Evolutionary conservation across 2,329 filamentous ascomycete genomes (phyloP).

Genomic region (Dactylellina cionopaga): DNA sequence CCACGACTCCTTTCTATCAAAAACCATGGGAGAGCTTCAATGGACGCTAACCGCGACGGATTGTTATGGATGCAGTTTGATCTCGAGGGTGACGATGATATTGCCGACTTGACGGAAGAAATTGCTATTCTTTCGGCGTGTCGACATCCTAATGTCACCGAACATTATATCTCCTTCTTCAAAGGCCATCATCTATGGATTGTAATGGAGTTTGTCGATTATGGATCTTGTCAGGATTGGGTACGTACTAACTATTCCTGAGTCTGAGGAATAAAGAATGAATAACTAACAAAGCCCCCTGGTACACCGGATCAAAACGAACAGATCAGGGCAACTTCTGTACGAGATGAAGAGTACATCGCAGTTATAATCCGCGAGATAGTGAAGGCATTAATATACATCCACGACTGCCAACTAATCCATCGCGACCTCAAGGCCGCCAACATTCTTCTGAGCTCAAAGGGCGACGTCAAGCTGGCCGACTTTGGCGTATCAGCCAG

Average conservation of each 20-base stretch:
- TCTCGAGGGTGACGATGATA: conserved; percentile 23
- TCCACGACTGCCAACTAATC: conserved; percentile 93
- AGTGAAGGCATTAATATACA: conserved; percentile 66
- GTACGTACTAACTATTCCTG: background rate
- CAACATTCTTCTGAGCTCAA: conserved; percentile 90
- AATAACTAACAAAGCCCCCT: too few relatives aligned
- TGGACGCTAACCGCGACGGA: too few relatives aligned
- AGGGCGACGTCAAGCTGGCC: conserved; percentile 98
- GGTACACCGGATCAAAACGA: background rate
- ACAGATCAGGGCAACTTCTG: background rate
- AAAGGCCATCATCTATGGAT: conserved; percentile 28
- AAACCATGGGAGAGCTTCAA: too few relatives aligned
- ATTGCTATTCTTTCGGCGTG: conserved; percentile 22
- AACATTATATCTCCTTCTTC: conserved; percentile 42
- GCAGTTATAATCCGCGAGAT: conserved; percentile 21
- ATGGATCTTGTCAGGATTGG: conserved; percentile 18
- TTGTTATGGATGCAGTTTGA: conserved; percentile 27
- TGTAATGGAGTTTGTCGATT: conserved; percentile 34
- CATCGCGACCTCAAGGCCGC: conserved; percentile 98
- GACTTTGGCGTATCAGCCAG: conserved; percentile 95
- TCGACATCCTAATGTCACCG: conserved; percentile 25
- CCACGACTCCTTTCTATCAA: too few relatives aligned
- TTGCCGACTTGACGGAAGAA: conserved; percentile 6
- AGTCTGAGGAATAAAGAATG: too few relatives aligned
- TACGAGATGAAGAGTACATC: background rate